Evolutionary conservation across 331 rosid species (phyloP).

Genomic region (Prunus yedoensis): DNA sequence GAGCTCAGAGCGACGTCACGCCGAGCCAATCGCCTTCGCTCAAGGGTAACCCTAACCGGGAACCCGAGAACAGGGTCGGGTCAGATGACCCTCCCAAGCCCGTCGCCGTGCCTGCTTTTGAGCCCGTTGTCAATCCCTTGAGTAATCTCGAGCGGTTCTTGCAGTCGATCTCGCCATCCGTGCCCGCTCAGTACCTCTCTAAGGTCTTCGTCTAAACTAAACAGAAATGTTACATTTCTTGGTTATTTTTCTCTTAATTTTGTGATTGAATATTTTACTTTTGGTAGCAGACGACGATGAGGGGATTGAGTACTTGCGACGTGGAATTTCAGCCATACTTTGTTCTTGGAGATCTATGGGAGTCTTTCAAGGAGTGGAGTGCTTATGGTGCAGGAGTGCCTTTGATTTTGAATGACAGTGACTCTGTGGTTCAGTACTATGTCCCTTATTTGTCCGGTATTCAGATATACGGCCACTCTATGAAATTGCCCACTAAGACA

Average conservation of each 20-base stretch:
- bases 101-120: conserved; percentile 38
- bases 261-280: background rate
- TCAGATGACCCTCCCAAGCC: conserved; percentile 30
- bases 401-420: conserved; percentile 61
- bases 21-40: conserved; percentile 32
- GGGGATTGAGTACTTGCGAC: conserved; percentile 45
- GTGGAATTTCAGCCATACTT: conserved; percentile 65
- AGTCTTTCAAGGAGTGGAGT: conserved; percentile 86
- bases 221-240: background rate
- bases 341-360: conserved; percentile 81
- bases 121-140: conserved; percentile 31
- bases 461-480: conserved; percentile 56
- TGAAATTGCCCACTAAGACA: conserved; percentile 41
- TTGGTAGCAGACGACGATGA: conserved; percentile 54
- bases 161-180: conserved; percentile 70
- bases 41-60: conserved; percentile 31
- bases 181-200: conserved; percentile 55
- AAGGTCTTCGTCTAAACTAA: conserved; percentile 37
- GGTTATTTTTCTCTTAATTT: background rate
- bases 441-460: conserved; percentile 85
- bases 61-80: conserved; percentile 49
- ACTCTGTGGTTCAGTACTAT: conserved; percentile 75
- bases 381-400: conserved; percentile 97
- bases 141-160: conserved; percentile 74
- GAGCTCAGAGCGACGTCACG: conserved; percentile 62